A percentile compares a stretch with the other conserved stretches of the same genome.
phyloP scores from a whole-genome alignment of 441 rosid species.

The Erodium texanum region DNA sequence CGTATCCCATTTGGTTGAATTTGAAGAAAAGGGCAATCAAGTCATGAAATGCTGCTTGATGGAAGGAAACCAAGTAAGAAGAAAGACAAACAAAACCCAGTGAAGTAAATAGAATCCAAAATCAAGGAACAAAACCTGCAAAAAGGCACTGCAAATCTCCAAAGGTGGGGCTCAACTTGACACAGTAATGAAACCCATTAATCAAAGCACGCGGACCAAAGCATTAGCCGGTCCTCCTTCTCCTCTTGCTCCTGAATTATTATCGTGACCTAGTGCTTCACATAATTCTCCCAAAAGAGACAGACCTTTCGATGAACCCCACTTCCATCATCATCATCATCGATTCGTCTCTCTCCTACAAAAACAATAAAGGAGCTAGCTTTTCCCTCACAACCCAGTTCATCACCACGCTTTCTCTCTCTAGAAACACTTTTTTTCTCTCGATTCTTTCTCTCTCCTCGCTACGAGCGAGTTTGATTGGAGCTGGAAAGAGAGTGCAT shows the following conservation, averaged over 20 bases:
- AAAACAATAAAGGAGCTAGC: slow-evolving; percentile 13
- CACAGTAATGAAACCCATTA: not conserved
- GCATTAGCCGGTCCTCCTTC: not conserved
- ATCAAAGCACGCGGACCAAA: slow-evolving; percentile 8
- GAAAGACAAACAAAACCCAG: not conserved
- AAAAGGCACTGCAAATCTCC: slow-evolving; percentile 2
- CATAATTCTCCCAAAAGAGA: not conserved
- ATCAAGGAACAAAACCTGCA: slow-evolving; percentile 5
- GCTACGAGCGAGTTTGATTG: too few relatives aligned
- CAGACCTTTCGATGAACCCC: slow-evolving; percentile 7
- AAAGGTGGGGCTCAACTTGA: slow-evolving; percentile 3
- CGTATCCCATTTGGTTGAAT: not conserved
- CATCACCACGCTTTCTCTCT: not conserved
- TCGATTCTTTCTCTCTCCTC: not conserved
- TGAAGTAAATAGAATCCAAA: not conserved
- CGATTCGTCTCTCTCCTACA: not conserved
- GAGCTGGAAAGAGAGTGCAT: slow-evolving; percentile 52
- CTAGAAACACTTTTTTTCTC: not conserved
- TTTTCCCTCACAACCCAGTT: not conserved
- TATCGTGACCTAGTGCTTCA: not conserved
- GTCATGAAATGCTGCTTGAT: not conserved
- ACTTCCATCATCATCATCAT: not conserved
- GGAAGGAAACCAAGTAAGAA: not conserved
- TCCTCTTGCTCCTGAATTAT: not conserved
- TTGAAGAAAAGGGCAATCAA: not conserved